phyloP scores from a whole-genome alignment of 2,329 filamentous ascomycete species.

The Plectosphaerella cucumerina region DNA sequence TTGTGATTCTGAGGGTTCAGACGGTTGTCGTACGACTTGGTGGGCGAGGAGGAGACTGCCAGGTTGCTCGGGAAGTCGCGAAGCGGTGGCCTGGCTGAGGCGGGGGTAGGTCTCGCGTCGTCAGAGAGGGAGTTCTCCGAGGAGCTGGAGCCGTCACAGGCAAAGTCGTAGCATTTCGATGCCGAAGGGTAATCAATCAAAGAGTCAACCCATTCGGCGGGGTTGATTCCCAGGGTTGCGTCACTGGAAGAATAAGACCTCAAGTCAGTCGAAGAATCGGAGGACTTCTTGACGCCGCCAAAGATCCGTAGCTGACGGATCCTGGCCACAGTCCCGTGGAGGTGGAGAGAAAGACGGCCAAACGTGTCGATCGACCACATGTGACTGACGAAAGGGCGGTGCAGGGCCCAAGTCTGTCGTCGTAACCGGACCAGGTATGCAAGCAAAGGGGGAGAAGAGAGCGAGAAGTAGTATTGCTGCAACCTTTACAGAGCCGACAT shows the following conservation, averaged over 20 bases:
- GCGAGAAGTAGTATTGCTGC: no score
- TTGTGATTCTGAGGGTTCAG: neutral
- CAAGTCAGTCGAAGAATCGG: conserved; percentile 7
- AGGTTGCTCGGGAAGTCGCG: neutral
- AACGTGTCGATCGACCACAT: no score
- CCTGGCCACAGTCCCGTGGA: neutral
- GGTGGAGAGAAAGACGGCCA: no score
- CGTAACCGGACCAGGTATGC: no score
- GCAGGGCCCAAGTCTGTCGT: no score
- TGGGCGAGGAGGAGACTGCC: neutral
- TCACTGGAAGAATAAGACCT: conserved; percentile 10
- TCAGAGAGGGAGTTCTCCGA: neutral
- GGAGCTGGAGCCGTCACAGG: conserved; percentile 8
- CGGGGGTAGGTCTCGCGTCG: neutral
- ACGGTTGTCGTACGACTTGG: neutral
- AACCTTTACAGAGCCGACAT: no score
- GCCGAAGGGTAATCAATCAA: neutral
- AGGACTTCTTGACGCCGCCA: no score
- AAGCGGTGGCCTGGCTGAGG: neutral
- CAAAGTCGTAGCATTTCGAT: conserved; percentile 2
- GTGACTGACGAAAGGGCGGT: no score
- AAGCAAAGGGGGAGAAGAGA: no score
- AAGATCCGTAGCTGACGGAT: neutral
- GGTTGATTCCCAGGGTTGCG: conserved; percentile 3
- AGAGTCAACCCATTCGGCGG: neutral